These are phyloP conservation scores for Pseudocercospora musae DNA, from an alignment of 2,329 filamentous ascomycete species.

Conservation along the genomic window DNA sequence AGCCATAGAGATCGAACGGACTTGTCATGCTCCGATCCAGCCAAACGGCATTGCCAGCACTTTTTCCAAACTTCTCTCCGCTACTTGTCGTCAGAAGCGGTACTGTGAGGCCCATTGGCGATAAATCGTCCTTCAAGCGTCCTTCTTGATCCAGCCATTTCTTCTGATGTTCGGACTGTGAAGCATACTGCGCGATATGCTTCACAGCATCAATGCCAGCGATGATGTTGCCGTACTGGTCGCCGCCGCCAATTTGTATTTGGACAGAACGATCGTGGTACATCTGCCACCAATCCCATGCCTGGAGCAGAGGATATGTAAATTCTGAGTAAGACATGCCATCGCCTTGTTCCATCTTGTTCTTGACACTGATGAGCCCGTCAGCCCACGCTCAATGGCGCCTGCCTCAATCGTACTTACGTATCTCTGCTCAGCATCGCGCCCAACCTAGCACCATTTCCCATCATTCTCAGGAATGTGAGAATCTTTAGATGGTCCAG, in stretches of 20 bases:
- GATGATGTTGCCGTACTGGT: slow-evolving; percentile 95
- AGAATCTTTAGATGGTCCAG: slow-evolving; percentile 67
- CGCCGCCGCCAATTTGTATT: slow-evolving; percentile 89
- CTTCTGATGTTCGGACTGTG: slow-evolving; percentile 6
- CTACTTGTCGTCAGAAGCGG: slow-evolving; percentile 82
- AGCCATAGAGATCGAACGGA: slow-evolving; percentile 82
- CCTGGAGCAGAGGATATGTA: slow-evolving; percentile 86
- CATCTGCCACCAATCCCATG: slow-evolving; percentile 94
- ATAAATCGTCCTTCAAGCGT: slow-evolving; percentile 40
- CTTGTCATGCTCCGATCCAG: slow-evolving; percentile 77
- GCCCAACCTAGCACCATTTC: slow-evolving; percentile 71
- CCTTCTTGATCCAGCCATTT: slow-evolving; percentile 30
- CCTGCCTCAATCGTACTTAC: slow-evolving; percentile 50
- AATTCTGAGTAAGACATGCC: slow-evolving; percentile 96
- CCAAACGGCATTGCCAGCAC: slow-evolving; percentile 90
- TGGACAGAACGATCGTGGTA: slow-evolving; percentile 67
- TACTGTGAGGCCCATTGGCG: slow-evolving; percentile 81
- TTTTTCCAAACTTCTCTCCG: slow-evolving; percentile 92
- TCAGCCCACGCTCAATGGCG: slow-evolving; percentile 21
- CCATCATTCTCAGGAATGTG: slow-evolving; percentile 72
- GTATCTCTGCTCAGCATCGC: slow-evolving; percentile 86
- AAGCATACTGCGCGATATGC: slow-evolving; percentile 57
- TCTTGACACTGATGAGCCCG: slow-evolving; percentile 60
- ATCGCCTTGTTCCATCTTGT: slow-evolving; percentile 76
- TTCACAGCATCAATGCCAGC: slow-evolving; percentile 84